A percentile compares a stretch with the other conserved stretches of the same genome.
Evolutionary conservation across 371 early-diverging fungal species (phyloP).

Genomic region (Syncephalis fuscata): DNA sequence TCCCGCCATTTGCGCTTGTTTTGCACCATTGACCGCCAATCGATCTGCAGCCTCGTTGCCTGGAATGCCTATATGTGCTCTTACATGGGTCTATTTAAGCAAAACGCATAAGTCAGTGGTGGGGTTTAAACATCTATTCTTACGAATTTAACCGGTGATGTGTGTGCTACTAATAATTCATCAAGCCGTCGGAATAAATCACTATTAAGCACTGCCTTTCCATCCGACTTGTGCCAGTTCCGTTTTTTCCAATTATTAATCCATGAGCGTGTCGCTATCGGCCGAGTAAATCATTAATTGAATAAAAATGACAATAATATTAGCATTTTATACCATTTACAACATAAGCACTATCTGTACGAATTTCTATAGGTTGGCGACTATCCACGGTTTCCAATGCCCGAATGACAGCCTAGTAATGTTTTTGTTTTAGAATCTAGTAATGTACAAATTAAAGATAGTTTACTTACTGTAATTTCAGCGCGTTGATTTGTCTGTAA

Average conservation of each 20-base stretch:
- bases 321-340: conserved; percentile 18
- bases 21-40: not conserved
- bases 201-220: conserved; percentile 41
- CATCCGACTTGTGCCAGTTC: conserved; percentile 30
- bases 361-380: conserved; percentile 18
- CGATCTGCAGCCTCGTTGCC: not conserved
- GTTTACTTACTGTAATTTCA: conserved; percentile 29
- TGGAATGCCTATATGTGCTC: not conserved
- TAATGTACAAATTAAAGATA: too few relatives aligned
- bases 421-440: too few relatives aligned
- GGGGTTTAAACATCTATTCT: too few relatives aligned
- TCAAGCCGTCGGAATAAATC: conserved; percentile 34
- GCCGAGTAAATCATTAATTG: not conserved
- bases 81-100: not conserved
- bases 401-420: conserved; percentile 29
- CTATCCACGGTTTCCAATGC: conserved; percentile 35
- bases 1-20: too few relatives aligned
- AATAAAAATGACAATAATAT: not conserved
- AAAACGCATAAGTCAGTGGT: not conserved
- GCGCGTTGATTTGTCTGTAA: conserved; percentile 76
- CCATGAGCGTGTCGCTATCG: conserved; percentile 5
- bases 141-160: too few relatives aligned
- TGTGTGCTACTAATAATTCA: too few relatives aligned
- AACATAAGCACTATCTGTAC: conserved; percentile 58
- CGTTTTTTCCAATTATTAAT: too few relatives aligned